Evolutionary conservation across 2,329 filamentous ascomycete genomes (phyloP), one percentile per base, ranked within the genome.

Genomic region (Fusarium pseudonygamai): DNA sequence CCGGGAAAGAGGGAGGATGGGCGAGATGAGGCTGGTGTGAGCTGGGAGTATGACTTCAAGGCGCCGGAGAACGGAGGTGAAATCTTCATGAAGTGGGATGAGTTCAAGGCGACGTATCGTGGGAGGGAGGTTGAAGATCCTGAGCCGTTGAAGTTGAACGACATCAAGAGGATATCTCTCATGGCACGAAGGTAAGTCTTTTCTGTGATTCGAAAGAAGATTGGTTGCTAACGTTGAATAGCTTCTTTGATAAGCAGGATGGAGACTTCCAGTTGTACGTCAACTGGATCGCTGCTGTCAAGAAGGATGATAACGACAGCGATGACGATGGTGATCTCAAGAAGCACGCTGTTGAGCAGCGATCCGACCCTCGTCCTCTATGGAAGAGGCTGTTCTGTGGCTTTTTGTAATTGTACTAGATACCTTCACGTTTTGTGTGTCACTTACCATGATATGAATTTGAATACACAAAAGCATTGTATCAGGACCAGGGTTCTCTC

Each of bases 101-200:
- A 87, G 30, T 89, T 97, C 71, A 89, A 88, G 78, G 84, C 93
- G 3, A 96, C 92, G 4, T 96, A 94, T 81, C 86, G 93, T 7
- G 94, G 94, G 1, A 89, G 87, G 76, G 86, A 90, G 69, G 87
- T 89, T 78, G 82, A 87, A 24, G 90, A 92, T 81, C 88, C 88
- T 1, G 80, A 85, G 64, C 85, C 87, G 10, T 79, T 96, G 74
- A 84, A 94, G 75, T 77, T 88, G 71, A 84, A 84, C 53, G 84
- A 84, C 47, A 84, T 96, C 43, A 92, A 89, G 82, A 86, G 92
- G 52, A 84, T 96, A 36, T 91, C 90, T 57, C 85, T 96, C 67
- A 95, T 96, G 93, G 93, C 93, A 86, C 85, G 94, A 79, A 96
- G 93, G 93, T 94, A 81, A 66, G 84, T 14, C 40, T 49, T 22